phyloP scores from a whole-genome alignment of 148 eudicot species.

The Spergularia marina region DNA sequence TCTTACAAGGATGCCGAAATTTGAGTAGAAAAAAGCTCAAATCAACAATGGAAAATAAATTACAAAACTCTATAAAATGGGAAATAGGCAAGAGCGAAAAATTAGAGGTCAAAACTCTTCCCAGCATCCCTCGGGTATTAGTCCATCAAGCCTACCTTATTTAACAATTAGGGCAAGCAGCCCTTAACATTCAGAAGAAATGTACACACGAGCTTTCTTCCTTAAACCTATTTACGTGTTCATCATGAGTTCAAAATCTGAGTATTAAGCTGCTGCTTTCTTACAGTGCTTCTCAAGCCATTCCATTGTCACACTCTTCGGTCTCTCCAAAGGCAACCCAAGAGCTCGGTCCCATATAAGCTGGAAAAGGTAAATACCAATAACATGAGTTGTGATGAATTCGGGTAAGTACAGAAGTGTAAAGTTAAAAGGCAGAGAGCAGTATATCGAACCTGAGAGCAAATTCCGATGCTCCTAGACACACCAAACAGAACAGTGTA shows the following conservation, averaged over 20 bases:
- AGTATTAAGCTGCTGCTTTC: conserved; percentile 32
- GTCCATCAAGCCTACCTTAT: neutral
- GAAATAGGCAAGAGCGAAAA: neutral
- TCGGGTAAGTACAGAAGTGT: neutral
- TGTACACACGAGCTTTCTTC: neutral
- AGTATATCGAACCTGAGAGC: conserved; percentile 66
- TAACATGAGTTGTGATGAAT: neutral
- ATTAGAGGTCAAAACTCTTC: neutral
- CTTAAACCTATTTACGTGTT: neutral
- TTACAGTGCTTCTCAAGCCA: conserved; percentile 86
- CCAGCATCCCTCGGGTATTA: neutral
- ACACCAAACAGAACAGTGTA: conserved; percentile 99
- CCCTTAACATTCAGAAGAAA: conserved; percentile 4
- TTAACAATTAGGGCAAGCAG: conserved; percentile 3
- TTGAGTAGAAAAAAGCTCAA: neutral
- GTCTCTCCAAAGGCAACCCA: conserved; percentile 94
- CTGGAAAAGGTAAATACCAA: conserved; percentile 32
- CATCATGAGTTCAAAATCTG: neutral
- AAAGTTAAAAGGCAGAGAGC: neutral
- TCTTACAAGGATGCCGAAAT: neutral
- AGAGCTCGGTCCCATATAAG: conserved; percentile 99
- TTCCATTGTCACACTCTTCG: conserved; percentile 95
- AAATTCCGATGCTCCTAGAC: conserved; percentile 88
- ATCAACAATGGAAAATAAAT: neutral
- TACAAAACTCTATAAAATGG: neutral